Evolutionary conservation across 2,329 filamentous ascomycete species (phyloP).

Genomic region (Talaromyces piceae): DNA sequence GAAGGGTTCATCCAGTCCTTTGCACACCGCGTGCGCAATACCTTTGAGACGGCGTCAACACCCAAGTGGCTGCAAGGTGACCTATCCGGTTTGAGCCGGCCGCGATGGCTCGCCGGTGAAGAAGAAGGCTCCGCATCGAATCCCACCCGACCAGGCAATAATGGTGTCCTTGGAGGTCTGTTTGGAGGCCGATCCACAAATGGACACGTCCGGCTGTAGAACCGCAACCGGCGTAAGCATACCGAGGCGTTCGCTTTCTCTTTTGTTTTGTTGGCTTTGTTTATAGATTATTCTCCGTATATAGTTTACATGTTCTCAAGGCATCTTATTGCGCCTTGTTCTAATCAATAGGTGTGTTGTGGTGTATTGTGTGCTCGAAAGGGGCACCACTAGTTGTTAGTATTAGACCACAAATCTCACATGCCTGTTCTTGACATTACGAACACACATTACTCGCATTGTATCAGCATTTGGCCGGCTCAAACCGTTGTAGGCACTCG

Average conservation of each 20-base stretch:
- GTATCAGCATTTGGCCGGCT: no score
- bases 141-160: slow-evolving; percentile 13
- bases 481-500: no score
- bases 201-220: slow-evolving; percentile 34
- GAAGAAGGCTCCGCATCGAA: slow-evolving; percentile 16
- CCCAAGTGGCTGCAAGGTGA: slow-evolving; percentile 77
- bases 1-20: slow-evolving; percentile 80
- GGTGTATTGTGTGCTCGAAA: no score
- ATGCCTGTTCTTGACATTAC: no score
- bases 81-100: slow-evolving; percentile 56
- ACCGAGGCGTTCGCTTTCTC: not conserved
- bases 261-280: not conserved
- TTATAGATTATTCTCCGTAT: slow-evolving; percentile 1
- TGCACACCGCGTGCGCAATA: slow-evolving; percentile 81
- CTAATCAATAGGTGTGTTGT: no score
- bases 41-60: slow-evolving; percentile 72
- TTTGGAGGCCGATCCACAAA: slow-evolving; percentile 35
- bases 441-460: no score
- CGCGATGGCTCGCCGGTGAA: slow-evolving; percentile 70
- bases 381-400: no score
- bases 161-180: slow-evolving; percentile 26
- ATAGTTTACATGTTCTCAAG: not conserved
- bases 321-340: no score
- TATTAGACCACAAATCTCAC: no score
- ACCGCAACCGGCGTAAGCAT: not conserved